phyloP scores from a whole-genome alignment of 2,329 filamentous ascomycete species.

The Ophiocordyceps robertsii region DNA sequence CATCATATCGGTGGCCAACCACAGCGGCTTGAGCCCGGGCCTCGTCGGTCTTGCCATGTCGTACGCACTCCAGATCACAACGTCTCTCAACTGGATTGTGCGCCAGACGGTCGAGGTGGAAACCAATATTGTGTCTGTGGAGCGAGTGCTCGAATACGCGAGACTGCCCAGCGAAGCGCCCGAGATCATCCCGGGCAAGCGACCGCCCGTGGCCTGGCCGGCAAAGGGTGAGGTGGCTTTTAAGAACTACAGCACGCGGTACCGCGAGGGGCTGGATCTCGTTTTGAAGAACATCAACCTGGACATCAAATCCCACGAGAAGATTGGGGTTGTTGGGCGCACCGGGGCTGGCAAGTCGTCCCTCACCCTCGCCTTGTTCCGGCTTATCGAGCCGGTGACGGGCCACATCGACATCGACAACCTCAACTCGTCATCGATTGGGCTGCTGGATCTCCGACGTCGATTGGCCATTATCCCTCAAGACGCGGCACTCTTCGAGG shows the following conservation, averaged over 20 bases:
- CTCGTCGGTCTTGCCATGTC: slow-evolving; percentile 91
- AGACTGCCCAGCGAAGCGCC: slow-evolving; percentile 83
- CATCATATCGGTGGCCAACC: slow-evolving; percentile 63
- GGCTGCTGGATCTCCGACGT: slow-evolving; percentile 74
- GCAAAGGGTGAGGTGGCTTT: slow-evolving; percentile 79
- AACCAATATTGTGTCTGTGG: slow-evolving; percentile 98
- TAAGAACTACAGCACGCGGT: slow-evolving; percentile 86
- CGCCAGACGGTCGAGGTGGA: slow-evolving; percentile 98
- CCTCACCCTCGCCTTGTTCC: slow-evolving; percentile 81
- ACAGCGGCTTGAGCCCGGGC: slow-evolving; percentile 52
- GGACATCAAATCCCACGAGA: slow-evolving; percentile 90
- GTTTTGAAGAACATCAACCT: slow-evolving; percentile 88
- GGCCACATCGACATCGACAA: slow-evolving; percentile 83
- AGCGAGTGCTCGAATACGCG: slow-evolving; percentile 93
- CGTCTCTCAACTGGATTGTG: slow-evolving; percentile 97
- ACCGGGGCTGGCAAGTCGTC: slow-evolving; percentile 96
- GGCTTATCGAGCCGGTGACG: slow-evolving; percentile 77
- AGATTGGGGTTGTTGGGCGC: slow-evolving; percentile 92
- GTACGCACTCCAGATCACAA: slow-evolving; percentile 92
- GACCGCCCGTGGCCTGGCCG: slow-evolving; percentile 85
- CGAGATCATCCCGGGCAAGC: slow-evolving; percentile 78
- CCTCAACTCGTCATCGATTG: slow-evolving; percentile 81
- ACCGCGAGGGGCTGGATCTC: slow-evolving; percentile 77
- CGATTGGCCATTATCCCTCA: slow-evolving; percentile 95
- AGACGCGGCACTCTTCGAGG: slow-evolving; percentile 91